These are phyloP conservation scores for Podila minutissima DNA, from an alignment of 192 early-diverging fungal genomes.

Conservation along the genomic window DNA sequence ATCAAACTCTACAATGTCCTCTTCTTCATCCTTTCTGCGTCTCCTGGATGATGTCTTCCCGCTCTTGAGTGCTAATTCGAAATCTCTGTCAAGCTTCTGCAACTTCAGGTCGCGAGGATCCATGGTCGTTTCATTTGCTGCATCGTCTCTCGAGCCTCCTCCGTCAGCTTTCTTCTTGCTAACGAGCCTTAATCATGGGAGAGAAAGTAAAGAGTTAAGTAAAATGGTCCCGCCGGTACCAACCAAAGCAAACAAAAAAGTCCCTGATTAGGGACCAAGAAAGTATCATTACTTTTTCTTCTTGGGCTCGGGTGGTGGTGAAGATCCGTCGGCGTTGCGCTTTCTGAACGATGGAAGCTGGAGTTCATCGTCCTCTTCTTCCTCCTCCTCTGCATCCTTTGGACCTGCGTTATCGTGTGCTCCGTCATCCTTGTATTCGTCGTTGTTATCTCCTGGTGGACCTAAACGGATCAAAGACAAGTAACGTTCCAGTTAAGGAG, in stretches of 20 bases:
- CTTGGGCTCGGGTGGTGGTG: constrained; percentile 20
- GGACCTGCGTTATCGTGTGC: constrained; percentile 5
- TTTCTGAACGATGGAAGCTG: constrained; percentile 42
- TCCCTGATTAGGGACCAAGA: too few relatives aligned
- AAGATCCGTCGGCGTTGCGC: constrained; percentile 22
- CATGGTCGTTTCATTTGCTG: constrained; percentile 8
- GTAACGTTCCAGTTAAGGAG: too few relatives aligned
- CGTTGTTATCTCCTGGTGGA: not conserved
- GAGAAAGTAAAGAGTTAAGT: not conserved
- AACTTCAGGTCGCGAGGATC: constrained; percentile 31
- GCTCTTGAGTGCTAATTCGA: constrained; percentile 38
- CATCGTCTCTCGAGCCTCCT: constrained; percentile 4
- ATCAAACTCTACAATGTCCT: constrained; percentile 20
- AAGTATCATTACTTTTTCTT: constrained; percentile 34
- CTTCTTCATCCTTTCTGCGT: constrained; percentile 42
- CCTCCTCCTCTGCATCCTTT: constrained; percentile 10
- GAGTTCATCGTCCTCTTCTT: constrained; percentile 24
- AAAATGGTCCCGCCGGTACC: not conserved
- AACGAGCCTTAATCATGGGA: not conserved
- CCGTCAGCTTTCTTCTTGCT: constrained; percentile 13
- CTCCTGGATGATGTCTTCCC: constrained; percentile 33
- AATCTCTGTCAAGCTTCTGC: constrained; percentile 38
- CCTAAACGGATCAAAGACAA: not conserved
- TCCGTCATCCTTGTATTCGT: constrained; percentile 10
- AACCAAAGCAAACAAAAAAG: too few relatives aligned